These are phyloP conservation scores for Diaporthe velutina DNA, from an alignment of 2,329 filamentous ascomycete species.

Conservation along the genomic window DNA sequence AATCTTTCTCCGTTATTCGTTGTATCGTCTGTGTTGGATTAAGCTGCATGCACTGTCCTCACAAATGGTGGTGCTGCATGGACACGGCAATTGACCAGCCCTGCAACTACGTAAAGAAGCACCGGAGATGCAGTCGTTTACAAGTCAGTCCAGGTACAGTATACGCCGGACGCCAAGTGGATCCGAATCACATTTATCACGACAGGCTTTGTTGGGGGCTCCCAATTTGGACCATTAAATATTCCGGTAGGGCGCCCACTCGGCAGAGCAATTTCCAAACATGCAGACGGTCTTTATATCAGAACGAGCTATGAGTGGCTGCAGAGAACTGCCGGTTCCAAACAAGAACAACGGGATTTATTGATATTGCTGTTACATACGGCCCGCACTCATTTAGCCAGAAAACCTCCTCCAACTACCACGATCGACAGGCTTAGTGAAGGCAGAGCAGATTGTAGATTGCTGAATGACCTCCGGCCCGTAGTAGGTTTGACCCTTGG, in stretches of 20 bases:
- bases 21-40: background rate
- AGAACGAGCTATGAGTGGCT: constrained; percentile 3
- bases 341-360: background rate
- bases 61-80: background rate
- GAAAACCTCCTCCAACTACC: background rate
- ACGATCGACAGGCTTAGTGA: background rate
- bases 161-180: too few relatives aligned
- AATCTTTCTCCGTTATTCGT: background rate
- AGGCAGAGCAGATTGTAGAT: background rate
- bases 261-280: background rate
- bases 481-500: background rate
- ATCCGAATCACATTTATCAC: too few relatives aligned
- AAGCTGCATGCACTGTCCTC: background rate
- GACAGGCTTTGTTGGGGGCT: background rate
- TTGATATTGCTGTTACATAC: constrained; percentile 6
- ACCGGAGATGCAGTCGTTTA: background rate
- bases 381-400: constrained; percentile 25
- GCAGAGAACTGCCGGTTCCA: constrained; percentile 10
- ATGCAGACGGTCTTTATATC: background rate
- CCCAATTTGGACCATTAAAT: background rate
- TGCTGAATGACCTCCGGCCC: background rate
- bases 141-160: background rate
- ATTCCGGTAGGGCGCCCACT: background rate
- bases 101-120: background rate
- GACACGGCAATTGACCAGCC: background rate